phyloP scores from a whole-genome alignment of 108 stramenopile species.

The Nitzschia putrida region DNA sequence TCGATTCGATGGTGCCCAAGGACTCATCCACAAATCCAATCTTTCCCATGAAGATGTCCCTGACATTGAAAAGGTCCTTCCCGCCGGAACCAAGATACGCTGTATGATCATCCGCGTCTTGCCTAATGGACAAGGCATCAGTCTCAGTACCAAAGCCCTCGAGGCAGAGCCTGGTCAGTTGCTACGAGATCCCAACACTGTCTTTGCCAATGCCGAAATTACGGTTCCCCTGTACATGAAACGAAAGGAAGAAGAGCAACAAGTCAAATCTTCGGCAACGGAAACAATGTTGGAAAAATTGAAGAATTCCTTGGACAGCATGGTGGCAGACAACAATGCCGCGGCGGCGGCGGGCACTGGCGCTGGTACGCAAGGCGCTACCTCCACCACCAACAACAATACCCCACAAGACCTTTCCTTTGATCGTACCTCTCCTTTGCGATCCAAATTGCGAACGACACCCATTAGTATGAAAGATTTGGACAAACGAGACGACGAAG shows the following conservation, averaged over 20 bases:
- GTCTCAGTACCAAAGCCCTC: constrained; percentile 94
- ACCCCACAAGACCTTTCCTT: no score
- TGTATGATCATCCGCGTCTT: constrained; percentile 99
- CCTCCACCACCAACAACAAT: no score
- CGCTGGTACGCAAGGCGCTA: no score
- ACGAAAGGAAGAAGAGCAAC: constrained; percentile 91
- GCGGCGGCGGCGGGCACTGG: neutral
- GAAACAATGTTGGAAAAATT: constrained; percentile 92
- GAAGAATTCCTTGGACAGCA: constrained; percentile 88
- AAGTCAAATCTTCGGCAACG: constrained; percentile 89
- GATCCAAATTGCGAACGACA: no score
- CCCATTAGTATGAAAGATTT: neutral
- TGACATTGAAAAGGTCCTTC: constrained; percentile 87
- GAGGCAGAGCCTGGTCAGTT: constrained; percentile 97
- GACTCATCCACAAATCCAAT: constrained; percentile 96
- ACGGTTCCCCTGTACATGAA: constrained; percentile 86
- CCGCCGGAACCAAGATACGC: constrained; percentile 89
- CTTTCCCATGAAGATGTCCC: constrained; percentile 97
- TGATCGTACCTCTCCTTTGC: no score
- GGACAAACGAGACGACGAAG: neutral
- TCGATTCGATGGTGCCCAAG: constrained; percentile 93
- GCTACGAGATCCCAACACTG: constrained; percentile 85
- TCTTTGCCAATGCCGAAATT: constrained; percentile 88
- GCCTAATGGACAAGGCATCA: constrained; percentile 94
- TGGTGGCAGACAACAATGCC: constrained; percentile 43